These are phyloP conservation scores for Tubosaeta sp. DNA, from an alignment of 768 basidiomycete species.

Conservation along the genomic window DNA sequence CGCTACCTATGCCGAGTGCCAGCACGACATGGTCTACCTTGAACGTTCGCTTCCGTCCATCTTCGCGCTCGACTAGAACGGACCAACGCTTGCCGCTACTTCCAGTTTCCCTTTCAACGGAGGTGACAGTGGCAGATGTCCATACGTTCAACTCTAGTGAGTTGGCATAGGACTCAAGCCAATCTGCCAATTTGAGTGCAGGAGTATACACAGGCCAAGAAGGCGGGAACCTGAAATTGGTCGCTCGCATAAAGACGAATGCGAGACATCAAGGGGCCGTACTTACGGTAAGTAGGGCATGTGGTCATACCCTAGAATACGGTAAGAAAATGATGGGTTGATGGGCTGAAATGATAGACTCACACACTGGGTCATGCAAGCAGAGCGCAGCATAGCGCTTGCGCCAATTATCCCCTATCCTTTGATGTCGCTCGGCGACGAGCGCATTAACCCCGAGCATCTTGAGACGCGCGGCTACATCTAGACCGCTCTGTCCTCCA, in stretches of 20 bases:
- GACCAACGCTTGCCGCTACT: slow-evolving; percentile 39
- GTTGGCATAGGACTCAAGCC: slow-evolving; percentile 63
- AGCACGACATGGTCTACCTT: slow-evolving; percentile 48
- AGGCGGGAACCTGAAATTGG: slow-evolving; percentile 44
- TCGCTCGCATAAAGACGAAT: neutral
- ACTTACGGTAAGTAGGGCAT: slow-evolving; percentile 55
- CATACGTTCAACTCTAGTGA: slow-evolving; percentile 61
- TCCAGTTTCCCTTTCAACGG: slow-evolving; percentile 26
- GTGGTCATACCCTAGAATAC: slow-evolving; percentile 39
- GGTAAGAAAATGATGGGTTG: neutral
- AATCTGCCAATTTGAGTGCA: slow-evolving; percentile 55
- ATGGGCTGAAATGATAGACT: neutral
- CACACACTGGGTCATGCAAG: slow-evolving; percentile 32
- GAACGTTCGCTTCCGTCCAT: slow-evolving; percentile 36
- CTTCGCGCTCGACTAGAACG: slow-evolving; percentile 36
- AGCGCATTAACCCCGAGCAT: slow-evolving; percentile 19
- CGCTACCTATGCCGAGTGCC: slow-evolving; percentile 46
- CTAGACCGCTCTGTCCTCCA: slow-evolving; percentile 52
- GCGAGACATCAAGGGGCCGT: neutral
- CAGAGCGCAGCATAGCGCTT: slow-evolving; percentile 27
- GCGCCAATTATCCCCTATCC: slow-evolving; percentile 32
- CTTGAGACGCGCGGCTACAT: slow-evolving; percentile 53
- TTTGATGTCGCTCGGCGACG: slow-evolving; percentile 23
- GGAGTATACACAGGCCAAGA: slow-evolving; percentile 59
- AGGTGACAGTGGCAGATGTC: slow-evolving; percentile 41